phyloP scores from a whole-genome alignment of 192 early-diverging fungal genomes.

The Polychytrium aggregatum region DNA sequence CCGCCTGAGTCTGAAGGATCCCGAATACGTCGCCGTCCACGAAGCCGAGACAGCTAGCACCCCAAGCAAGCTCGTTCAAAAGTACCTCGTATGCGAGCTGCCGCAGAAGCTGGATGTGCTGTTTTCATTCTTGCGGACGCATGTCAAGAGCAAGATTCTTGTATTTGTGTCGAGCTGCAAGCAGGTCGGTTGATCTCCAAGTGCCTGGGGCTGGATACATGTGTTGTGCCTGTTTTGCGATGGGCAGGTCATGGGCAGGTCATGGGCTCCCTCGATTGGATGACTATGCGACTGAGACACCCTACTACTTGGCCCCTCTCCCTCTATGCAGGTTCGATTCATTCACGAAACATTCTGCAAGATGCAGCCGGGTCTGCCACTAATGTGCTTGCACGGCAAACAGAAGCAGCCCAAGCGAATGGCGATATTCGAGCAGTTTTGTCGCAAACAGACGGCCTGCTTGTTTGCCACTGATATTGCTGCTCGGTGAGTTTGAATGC shows the following conservation, averaged over 20 bases:
- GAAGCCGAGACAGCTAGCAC: slow-evolving; percentile 71
- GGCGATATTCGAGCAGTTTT: slow-evolving; percentile 89
- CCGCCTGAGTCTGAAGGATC: slow-evolving; percentile 72
- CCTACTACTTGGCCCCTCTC: not conserved
- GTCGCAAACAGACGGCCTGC: slow-evolving; percentile 57
- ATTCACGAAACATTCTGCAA: slow-evolving; percentile 92
- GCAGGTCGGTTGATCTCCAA: slow-evolving; percentile 69
- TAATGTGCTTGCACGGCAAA: slow-evolving; percentile 90
- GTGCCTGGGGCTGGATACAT: too few relatives aligned
- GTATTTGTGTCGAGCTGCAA: slow-evolving; percentile 96
- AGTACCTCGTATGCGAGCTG: slow-evolving; percentile 74
- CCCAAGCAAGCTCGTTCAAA: slow-evolving; percentile 70
- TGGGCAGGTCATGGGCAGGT: too few relatives aligned
- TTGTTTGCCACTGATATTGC: slow-evolving; percentile 94
- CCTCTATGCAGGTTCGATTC: slow-evolving; percentile 49
- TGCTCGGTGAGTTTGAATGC: slow-evolving; percentile 40
- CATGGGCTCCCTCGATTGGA: too few relatives aligned
- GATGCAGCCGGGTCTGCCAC: slow-evolving; percentile 82
- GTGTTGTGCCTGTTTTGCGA: too few relatives aligned
- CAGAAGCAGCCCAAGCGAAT: slow-evolving; percentile 92
- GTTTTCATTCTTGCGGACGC: slow-evolving; percentile 91
- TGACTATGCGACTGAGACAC: too few relatives aligned
- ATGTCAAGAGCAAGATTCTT: slow-evolving; percentile 76
- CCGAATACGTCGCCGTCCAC: slow-evolving; percentile 93
- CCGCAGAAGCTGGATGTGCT: slow-evolving; percentile 90